A percentile compares a stretch with the other conserved stretches of the same genome.
Evolutionary conservation across 352 stramenopile species (phyloP).

Genomic region (Saprolegnia diclina): DNA sequence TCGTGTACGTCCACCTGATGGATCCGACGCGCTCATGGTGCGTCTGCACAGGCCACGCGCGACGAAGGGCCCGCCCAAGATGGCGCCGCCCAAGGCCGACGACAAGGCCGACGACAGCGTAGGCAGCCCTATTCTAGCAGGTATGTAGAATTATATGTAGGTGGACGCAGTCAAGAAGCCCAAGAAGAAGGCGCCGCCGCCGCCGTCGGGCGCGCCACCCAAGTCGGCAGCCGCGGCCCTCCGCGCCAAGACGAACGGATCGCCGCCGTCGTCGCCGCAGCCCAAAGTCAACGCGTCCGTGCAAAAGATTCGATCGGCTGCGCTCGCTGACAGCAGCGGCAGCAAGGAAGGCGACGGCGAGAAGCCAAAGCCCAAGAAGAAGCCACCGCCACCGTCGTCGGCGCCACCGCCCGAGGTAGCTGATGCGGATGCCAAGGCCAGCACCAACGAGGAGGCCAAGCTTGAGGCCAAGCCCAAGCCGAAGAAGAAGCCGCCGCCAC

Average conservation of each 20-base stretch:
- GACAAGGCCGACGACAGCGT: background rate
- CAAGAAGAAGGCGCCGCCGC: slow-evolving; percentile 66
- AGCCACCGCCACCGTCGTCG: slow-evolving; percentile 37
- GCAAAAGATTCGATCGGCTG: slow-evolving; percentile 64
- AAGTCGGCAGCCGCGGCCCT: slow-evolving; percentile 58
- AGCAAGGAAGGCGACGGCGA: background rate
- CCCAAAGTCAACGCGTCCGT: slow-evolving; percentile 52
- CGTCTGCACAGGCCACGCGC: background rate
- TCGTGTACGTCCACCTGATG: too few relatives aligned
- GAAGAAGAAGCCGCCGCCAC: slow-evolving; percentile 22
- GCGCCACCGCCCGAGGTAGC: slow-evolving; percentile 30
- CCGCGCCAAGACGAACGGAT: slow-evolving; percentile 60
- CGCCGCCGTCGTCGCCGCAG: slow-evolving; percentile 40
- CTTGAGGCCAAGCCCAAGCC: slow-evolving; percentile 26
- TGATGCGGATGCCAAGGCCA: background rate
- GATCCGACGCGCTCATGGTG: background rate
- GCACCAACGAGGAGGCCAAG: slow-evolving; percentile 25
- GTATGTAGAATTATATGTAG: background rate
- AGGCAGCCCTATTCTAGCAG: background rate
- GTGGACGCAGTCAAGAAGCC: slow-evolving; percentile 1
- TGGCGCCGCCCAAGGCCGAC: slow-evolving; percentile 1
- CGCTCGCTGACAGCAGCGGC: background rate
- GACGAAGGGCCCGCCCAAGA: background rate
- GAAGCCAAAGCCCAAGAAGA: slow-evolving; percentile 24
- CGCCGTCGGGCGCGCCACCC: slow-evolving; percentile 59